These are phyloP conservation scores for Leccinum disarticulatum DNA, from an alignment of 768 basidiomycete genomes.

Conservation along the genomic window DNA sequence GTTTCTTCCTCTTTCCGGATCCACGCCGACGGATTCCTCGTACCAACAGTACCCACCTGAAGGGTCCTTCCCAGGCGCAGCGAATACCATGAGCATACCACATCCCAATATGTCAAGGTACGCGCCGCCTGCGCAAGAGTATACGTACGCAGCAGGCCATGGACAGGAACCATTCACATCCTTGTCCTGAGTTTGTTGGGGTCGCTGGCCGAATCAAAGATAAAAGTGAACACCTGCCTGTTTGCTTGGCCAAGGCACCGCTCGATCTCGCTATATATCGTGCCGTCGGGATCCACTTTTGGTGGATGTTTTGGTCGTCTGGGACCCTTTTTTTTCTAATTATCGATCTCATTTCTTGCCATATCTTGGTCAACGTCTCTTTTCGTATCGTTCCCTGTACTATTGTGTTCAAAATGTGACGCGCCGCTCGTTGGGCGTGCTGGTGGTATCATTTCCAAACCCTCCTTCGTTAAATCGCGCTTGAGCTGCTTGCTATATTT, in stretches of 20 bases:
- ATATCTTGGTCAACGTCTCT: conserved; percentile 9
- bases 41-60: conserved; percentile 25
- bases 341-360: conserved; percentile 15
- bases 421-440: conserved; percentile 4
- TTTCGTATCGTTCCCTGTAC: conserved; percentile 15
- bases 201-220: neutral
- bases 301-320: conserved; percentile 9
- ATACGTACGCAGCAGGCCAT: conserved; percentile 22
- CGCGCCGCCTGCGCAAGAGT: conserved; percentile 19
- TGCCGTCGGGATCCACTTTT: neutral
- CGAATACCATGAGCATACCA: conserved; percentile 14
- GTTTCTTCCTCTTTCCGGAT: conserved; percentile 17
- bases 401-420: conserved; percentile 11
- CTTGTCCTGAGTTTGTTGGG: conserved; percentile 13
- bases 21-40: conserved; percentile 10
- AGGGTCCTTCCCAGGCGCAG: conserved; percentile 11
- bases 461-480: neutral
- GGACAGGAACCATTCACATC: conserved; percentile 25
- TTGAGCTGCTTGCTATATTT: conserved; percentile 5
- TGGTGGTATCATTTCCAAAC: conserved; percentile 8
- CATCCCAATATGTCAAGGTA: conserved; percentile 20
- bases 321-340: conserved; percentile 3
- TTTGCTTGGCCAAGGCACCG: neutral
- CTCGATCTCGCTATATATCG: conserved; percentile 7
- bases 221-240: neutral